phyloP scores from a whole-genome alignment of 2,329 filamentous ascomycete genomes.

The Pseudocercospora crystallina region DNA sequence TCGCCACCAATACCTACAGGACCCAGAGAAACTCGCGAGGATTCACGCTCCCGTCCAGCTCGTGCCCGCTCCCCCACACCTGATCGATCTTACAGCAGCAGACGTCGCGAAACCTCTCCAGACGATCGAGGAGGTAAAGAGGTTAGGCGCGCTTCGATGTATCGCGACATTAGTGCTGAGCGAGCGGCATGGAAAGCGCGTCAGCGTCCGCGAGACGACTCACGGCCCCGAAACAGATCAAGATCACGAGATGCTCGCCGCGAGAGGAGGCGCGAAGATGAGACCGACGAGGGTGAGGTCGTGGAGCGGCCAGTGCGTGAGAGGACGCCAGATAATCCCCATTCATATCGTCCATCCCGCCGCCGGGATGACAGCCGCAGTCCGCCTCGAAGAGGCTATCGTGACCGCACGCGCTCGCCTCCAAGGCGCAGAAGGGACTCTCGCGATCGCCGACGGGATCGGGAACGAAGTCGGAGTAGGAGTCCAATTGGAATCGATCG shows the following conservation, averaged over 20 bases:
- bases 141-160: constrained; percentile 27
- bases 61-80: constrained; percentile 31
- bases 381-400: constrained; percentile 21
- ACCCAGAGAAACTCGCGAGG: constrained; percentile 18
- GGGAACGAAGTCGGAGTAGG: constrained; percentile 29
- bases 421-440: constrained; percentile 14
- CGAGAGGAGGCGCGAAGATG: constrained; percentile 14
- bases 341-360: constrained; percentile 14
- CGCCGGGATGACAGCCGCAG: constrained; percentile 28
- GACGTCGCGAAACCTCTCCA: constrained; percentile 26
- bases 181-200: constrained; percentile 34
- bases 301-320: constrained; percentile 26
- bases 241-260: constrained; percentile 33
- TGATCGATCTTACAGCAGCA: constrained; percentile 26
- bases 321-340: no score
- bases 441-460: constrained; percentile 19
- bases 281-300: constrained; percentile 33
- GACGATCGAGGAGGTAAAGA: constrained; percentile 26
- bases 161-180: constrained; percentile 35
- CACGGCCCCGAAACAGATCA: constrained; percentile 26
- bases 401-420: constrained; percentile 25
- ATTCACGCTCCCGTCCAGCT: constrained; percentile 19
- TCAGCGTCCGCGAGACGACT: constrained; percentile 24
- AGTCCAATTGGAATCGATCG: constrained; percentile 39
- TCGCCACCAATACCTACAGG: constrained; percentile 19